Evolutionary conservation across 2,329 filamentous ascomycete genomes (phyloP), one percentile per base, ranked within the genome.

Genomic region (Trichoderma endophyticum): DNA sequence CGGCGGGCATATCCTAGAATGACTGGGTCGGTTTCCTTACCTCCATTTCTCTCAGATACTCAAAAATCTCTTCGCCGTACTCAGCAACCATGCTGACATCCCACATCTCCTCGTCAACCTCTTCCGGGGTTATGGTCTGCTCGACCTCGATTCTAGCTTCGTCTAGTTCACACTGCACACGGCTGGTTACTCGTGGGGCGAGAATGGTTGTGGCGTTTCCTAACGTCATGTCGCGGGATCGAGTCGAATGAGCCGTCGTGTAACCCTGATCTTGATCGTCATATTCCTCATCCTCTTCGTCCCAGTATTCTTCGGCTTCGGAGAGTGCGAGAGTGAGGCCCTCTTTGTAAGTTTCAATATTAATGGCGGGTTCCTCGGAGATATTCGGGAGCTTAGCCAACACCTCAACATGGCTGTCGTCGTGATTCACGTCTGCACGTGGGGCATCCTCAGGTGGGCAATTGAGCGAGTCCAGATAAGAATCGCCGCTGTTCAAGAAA

Each of bases 61-160:
- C 86, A 78, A 98, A 98, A 76, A 99, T 98, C 78, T 99, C 96
- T 18, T 97, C 94, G 62, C 92, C 92, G 78, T 99, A 99, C 80
- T 98, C 95, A 12, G 95, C 93, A 65, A 98, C 96, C 96, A 99
- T 98, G 80, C 93, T 97, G 39, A 95, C 94, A 79, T 98, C 96
- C 90, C 92, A 97, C 67, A 88, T 86, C 79, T 98, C 95, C 75
- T 98, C 95, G 74, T 97, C 93, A 59, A 94, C 85, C 72, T 97
- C 94, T 72, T 96, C 93, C 5, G 84, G 81, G 1, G 89, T 90
- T 30, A 89, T 87, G 32, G 88, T 90, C 72, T 91, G 88, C 75
- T 93, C 89, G 15, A 97, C 93, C 73, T 91, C 86, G 7, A 86
- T 79, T 77, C 88, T 91, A 3, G 88, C 88, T 21, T 85, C 81